These are phyloP conservation scores for Primulina eburnea DNA, from an alignment of 257 asterid species.

Conservation along the genomic window DNA sequence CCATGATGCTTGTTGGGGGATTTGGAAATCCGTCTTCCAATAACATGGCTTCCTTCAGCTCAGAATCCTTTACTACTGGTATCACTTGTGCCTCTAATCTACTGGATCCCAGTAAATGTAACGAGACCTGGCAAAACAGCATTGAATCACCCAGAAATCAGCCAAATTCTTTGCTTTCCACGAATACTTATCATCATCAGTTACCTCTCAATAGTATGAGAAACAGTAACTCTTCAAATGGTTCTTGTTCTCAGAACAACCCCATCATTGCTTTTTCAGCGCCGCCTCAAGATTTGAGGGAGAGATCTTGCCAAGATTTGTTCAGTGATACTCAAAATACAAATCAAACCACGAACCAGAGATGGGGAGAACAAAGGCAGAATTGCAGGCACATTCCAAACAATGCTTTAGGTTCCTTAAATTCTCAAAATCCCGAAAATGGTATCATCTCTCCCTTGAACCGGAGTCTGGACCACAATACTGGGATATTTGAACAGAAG, in stretches of 20 bases:
- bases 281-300: slow-evolving; percentile 51
- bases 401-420: slow-evolving; percentile 35
- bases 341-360: slow-evolving; percentile 37
- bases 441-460: slow-evolving; percentile 33
- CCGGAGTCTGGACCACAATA: slow-evolving; percentile 37
- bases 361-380: slow-evolving; percentile 44
- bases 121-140: slow-evolving; percentile 44
- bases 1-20: slow-evolving; percentile 43
- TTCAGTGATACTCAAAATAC: slow-evolving; percentile 35
- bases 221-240: slow-evolving; percentile 37
- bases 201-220: slow-evolving; percentile 37
- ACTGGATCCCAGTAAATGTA: slow-evolving; percentile 49
- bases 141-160: slow-evolving; percentile 43
- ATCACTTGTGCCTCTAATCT: slow-evolving; percentile 42
- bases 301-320: slow-evolving; percentile 42
- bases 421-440: slow-evolving; percentile 38
- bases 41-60: slow-evolving; percentile 40
- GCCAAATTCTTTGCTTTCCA: slow-evolving; percentile 39
- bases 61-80: slow-evolving; percentile 42
- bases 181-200: slow-evolving; percentile 46
- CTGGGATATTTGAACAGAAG: slow-evolving; percentile 37
- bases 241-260: slow-evolving; percentile 37
- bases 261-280: slow-evolving; percentile 44
- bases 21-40: slow-evolving; percentile 44
- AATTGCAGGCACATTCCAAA: slow-evolving; percentile 34